Percentiles rank a stretch among this genome's conserved stretches.
Evolutionary conservation across 2,329 filamentous ascomycete species (phyloP).

Genomic region (Aspergillus viridinutans): DNA sequence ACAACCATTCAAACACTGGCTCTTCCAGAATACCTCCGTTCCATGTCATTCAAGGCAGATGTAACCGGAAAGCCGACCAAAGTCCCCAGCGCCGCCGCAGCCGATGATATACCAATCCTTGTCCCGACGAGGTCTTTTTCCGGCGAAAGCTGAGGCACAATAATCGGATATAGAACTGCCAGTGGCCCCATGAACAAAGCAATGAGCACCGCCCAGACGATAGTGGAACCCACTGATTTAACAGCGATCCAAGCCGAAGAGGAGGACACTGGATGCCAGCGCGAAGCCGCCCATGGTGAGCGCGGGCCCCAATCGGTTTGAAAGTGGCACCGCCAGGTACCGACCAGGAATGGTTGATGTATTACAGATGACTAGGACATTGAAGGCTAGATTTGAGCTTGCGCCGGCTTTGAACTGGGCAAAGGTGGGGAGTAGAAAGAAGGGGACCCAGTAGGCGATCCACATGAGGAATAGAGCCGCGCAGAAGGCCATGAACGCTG

Average conservation of each 20-base stretch:
- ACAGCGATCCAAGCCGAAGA: conserved; percentile 2
- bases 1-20: conserved; percentile 1
- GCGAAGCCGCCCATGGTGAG: conserved; percentile 1
- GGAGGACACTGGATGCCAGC: conserved; percentile 2
- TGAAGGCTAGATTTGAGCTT: conserved; percentile 3
- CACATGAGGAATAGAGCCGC: conserved; percentile 2
- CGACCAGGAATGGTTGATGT: conserved; percentile 1
- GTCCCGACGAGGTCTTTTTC: conserved; percentile 1
- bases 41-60: conserved; percentile 3
- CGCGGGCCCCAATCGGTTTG: neutral
- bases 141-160: conserved; percentile 1
- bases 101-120: conserved; percentile 2
- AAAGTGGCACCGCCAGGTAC: conserved; percentile 1
- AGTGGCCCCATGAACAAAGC: conserved; percentile 3
- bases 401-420: conserved; percentile 1
- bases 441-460: conserved; percentile 3
- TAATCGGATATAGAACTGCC: conserved; percentile 1
- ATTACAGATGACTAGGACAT: conserved; percentile 2
- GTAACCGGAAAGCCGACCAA: conserved; percentile 2
- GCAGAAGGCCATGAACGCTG: conserved; percentile 4
- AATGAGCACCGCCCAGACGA: conserved; percentile 2
- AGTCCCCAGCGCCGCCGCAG: conserved; percentile 1
- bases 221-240: neutral
- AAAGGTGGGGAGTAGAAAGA: conserved; percentile 2
- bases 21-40: conserved; percentile 1